These are phyloP conservation scores for Dothistroma pini DNA, from an alignment of 2,329 filamentous ascomycete genomes.

Conservation along the genomic window DNA sequence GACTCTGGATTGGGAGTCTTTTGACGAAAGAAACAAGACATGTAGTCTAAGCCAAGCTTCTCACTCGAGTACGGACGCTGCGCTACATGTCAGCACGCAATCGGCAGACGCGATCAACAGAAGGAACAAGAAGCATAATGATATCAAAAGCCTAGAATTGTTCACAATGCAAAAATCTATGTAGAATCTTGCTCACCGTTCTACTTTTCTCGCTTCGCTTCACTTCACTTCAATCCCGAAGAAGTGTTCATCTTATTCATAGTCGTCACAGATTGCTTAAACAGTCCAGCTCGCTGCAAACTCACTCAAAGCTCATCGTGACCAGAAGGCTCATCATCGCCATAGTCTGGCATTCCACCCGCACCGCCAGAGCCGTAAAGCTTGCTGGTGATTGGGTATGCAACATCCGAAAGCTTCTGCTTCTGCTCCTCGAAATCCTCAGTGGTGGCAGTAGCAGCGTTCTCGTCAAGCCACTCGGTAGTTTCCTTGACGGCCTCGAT, in stretches of 20 bases:
- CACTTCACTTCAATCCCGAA: background rate
- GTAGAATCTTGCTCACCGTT: background rate
- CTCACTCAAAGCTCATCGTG: constrained; percentile 50
- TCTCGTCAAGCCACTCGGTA: constrained; percentile 95
- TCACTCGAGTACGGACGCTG: background rate
- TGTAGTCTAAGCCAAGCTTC: background rate
- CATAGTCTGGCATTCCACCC: constrained; percentile 58
- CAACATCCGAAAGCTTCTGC: constrained; percentile 95
- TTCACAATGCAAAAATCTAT: background rate
- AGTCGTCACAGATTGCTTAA: constrained; percentile 10
- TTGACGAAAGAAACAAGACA: background rate
- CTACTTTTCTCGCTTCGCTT: background rate
- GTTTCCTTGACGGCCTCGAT: constrained; percentile 96
- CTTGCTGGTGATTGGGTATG: constrained; percentile 99
- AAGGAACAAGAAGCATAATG: background rate
- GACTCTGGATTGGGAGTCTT: background rate
- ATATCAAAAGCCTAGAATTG: background rate
- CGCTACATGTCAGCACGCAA: background rate
- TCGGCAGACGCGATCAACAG: background rate
- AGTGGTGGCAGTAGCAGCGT: constrained; percentile 74
- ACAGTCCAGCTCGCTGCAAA: constrained; percentile 1
- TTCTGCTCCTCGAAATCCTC: constrained; percentile 99
- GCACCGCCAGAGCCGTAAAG: constrained; percentile 64
- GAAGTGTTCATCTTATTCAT: background rate
- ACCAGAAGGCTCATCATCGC: constrained; percentile 59